Evolutionary conservation across 306 rosid genomes (phyloP).

Genomic region (Medicago ruthenica): DNA sequence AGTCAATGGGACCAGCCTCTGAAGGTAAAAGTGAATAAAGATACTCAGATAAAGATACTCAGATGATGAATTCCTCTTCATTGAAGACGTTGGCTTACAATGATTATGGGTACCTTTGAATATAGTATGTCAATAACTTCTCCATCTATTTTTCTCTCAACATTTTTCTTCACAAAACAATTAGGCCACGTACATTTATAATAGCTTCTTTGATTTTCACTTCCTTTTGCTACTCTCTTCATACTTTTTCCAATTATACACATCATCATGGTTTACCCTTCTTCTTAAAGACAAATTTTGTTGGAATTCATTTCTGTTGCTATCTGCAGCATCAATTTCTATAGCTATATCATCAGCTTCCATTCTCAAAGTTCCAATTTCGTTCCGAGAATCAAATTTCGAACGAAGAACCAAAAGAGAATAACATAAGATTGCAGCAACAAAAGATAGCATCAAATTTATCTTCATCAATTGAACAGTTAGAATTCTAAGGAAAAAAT

Average conservation of each 20-base stretch:
- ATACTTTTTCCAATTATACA: conserved; percentile 79
- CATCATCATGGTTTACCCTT: conserved; percentile 60
- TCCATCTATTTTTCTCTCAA: conserved; percentile 70
- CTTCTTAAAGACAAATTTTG: conserved; percentile 48
- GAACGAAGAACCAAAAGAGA: conserved; percentile 30
- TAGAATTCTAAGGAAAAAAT: conserved; percentile 43
- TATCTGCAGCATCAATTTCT: conserved; percentile 23
- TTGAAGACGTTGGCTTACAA: conserved; percentile 50
- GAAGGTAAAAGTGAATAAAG: conserved; percentile 51
- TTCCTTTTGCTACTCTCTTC: conserved; percentile 71
- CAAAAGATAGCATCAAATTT: conserved; percentile 27
- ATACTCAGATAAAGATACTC: conserved; percentile 50
- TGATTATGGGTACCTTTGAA: conserved; percentile 81
- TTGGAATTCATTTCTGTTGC: conserved; percentile 20
- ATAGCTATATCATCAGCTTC: conserved; percentile 36
- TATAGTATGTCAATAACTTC: conserved; percentile 65
- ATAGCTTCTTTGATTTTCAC: conserved; percentile 72
- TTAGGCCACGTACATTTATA: conserved; percentile 73
- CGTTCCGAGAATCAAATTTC: background rate
- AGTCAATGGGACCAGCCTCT: conserved; percentile 38
- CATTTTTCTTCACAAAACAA: conserved; percentile 72
- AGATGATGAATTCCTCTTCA: conserved; percentile 56
- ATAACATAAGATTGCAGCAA: conserved; percentile 31
- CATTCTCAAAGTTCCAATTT: no score
- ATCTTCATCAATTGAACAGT: conserved; percentile 41